These are phyloP conservation scores for Fraxinus quadrangulata DNA, from an alignment of 257 asterid species.

Conservation along the genomic window DNA sequence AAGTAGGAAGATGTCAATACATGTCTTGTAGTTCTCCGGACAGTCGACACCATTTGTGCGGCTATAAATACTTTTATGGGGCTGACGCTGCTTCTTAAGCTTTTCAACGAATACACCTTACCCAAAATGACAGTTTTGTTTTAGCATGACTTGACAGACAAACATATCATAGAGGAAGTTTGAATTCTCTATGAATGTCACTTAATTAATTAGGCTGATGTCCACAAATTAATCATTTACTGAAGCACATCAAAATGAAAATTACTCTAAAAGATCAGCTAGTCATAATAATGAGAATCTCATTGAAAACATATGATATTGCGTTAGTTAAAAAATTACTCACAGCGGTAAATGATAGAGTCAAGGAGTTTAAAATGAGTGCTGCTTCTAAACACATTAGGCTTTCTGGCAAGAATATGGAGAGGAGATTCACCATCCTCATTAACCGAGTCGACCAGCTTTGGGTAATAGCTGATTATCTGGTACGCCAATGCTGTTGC, in stretches of 20 bases:
- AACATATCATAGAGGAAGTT: background rate
- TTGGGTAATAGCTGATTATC: constrained; percentile 30
- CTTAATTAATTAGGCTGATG: too few species aligned
- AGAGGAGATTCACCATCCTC: constrained; percentile 51
- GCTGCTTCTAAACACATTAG: constrained; percentile 47
- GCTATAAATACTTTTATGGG: background rate
- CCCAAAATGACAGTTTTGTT: constrained; percentile 4
- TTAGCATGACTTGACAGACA: constrained; percentile 5
- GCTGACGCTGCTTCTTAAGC: background rate
- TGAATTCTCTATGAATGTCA: too few species aligned
- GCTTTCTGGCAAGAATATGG: constrained; percentile 53
- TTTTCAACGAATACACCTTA: constrained; percentile 30
- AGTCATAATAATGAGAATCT: too few species aligned
- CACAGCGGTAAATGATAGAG: constrained; percentile 43
- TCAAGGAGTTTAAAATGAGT: constrained; percentile 35
- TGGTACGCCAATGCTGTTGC: constrained; percentile 42
- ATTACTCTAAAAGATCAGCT: too few species aligned
- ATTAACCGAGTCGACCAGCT: constrained; percentile 35
- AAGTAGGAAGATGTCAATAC: constrained; percentile 29
- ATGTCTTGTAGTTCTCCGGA: constrained; percentile 47
- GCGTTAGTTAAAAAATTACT: constrained; percentile 9
- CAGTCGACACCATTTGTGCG: background rate
- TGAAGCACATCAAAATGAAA: background rate
- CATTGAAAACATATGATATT: background rate
- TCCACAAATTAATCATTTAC: too few species aligned